Conservation (phyloP, 2,329 filamentous ascomycete genomes). For the Byssochlamys sp. region DNA sequence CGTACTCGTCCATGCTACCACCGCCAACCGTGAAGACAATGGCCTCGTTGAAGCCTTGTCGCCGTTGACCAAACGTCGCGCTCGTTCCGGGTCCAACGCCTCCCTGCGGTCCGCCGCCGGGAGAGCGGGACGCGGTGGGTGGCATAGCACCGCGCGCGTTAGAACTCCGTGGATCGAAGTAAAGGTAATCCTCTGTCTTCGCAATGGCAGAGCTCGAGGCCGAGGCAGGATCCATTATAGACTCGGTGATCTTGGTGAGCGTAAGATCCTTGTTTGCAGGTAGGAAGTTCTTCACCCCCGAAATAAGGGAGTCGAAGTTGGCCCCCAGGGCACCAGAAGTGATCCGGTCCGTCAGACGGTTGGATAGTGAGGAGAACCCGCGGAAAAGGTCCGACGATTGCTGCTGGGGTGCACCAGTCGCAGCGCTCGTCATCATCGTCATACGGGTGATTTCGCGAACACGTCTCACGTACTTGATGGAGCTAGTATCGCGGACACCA, state of each 20-base stretch:
- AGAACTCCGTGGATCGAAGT: conserved; percentile 89
- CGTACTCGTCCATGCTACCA: conserved; percentile 97
- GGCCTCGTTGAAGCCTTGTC: conserved; percentile 81
- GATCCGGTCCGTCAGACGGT: conserved; percentile 82
- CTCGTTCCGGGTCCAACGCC: conserved; percentile 54
- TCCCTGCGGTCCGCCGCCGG: conserved; percentile 38
- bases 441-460: conserved; percentile 92
- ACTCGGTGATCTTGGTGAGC: conserved; percentile 94
- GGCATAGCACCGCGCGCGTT: conserved; percentile 89
- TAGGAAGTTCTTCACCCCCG: conserved; percentile 96
- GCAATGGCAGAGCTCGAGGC: conserved; percentile 85
- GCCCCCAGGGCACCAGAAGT: conserved; percentile 78
- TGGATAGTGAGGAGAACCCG: conserved; percentile 84
- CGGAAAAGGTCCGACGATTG: conserved; percentile 67
- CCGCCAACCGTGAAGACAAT: conserved; percentile 93
- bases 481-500: conserved; percentile 62
- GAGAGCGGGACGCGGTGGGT: conserved; percentile 48
- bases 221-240: conserved; percentile 88
- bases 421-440: conserved; percentile 90
- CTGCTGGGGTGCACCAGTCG: conserved; percentile 55
- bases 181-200: conserved; percentile 92
- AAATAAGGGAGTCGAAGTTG: conserved; percentile 89
- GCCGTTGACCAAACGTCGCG: conserved; percentile 79
- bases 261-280: conserved; percentile 91
- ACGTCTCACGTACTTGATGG: conserved; percentile 76